A percentile compares a stretch with the other conserved stretches of the same genome.
These are phyloP conservation scores for Puccinia hordei DNA, from an alignment of 1,284 basidiomycete genomes.

Conservation along the genomic window DNA sequence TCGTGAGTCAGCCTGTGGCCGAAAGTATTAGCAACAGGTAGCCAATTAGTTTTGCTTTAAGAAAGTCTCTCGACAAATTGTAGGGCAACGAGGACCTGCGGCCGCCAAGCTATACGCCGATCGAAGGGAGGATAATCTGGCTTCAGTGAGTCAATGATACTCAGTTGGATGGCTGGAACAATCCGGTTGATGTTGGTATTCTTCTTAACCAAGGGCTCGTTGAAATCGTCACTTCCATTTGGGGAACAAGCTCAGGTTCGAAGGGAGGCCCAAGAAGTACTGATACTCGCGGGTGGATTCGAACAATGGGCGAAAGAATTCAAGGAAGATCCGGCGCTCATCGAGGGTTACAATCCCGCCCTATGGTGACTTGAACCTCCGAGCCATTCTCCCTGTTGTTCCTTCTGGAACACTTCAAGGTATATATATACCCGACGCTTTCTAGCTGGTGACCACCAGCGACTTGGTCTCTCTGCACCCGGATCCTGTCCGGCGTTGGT, in stretches of 20 bases:
- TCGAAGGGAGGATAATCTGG: constrained; percentile 11
- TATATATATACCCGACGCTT: too few relatives aligned
- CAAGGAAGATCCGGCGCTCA: constrained; percentile 14
- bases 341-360: constrained; percentile 31
- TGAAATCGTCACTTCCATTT: constrained; percentile 34
- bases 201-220: neutral
- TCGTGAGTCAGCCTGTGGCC: constrained; percentile 4
- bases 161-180: neutral
- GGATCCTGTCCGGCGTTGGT: too few relatives aligned
- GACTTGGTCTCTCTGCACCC: too few relatives aligned
- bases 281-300: constrained; percentile 30
- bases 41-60: neutral
- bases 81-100: constrained; percentile 38
- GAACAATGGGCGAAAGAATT: constrained; percentile 18
- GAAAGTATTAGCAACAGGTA: too few relatives aligned
- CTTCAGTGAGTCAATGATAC: neutral
- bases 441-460: too few relatives aligned
- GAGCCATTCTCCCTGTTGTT: too few relatives aligned
- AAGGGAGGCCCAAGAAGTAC: constrained; percentile 28
- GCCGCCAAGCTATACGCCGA: constrained; percentile 29
- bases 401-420: too few relatives aligned
- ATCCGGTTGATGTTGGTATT: neutral
- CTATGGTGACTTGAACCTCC: constrained; percentile 44
- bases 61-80: neutral
- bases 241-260: constrained; percentile 22